Evolutionary conservation across 2,329 filamentous ascomycete species (phyloP).

Genomic region (Periconia digitata): DNA sequence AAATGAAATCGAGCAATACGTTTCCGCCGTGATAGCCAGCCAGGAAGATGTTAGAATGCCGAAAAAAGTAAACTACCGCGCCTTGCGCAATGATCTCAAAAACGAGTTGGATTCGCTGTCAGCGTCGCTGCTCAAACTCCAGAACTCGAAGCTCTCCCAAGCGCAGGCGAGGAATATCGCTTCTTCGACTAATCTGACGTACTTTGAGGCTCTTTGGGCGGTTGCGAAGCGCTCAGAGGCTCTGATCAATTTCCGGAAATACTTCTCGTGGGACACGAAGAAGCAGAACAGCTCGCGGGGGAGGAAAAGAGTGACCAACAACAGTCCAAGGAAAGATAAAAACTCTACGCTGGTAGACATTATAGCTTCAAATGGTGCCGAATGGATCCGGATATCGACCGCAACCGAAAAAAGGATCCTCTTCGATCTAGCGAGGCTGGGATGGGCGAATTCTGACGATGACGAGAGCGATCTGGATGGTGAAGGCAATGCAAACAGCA

Average conservation of each 20-base stretch:
- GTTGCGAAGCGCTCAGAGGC: conserved; percentile 60
- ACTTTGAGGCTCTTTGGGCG: conserved; percentile 65
- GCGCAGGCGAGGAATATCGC: conserved; percentile 55
- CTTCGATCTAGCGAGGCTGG: conserved; percentile 69
- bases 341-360: conserved; percentile 64
- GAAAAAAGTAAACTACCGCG: conserved; percentile 40
- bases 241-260: conserved; percentile 56
- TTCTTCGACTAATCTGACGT: conserved; percentile 66
- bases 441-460: conserved; percentile 57
- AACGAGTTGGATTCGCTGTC: conserved; percentile 40
- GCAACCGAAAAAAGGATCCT: conserved; percentile 64
- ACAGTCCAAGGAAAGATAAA: conserved; percentile 47
- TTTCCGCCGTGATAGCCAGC: conserved; percentile 34
- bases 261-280: conserved; percentile 37
- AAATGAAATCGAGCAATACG: conserved; percentile 46
- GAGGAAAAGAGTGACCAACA: conserved; percentile 27
- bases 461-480: conserved; percentile 37
- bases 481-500: conserved; percentile 19
- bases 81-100: conserved; percentile 36
- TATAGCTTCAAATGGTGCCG: conserved; percentile 61
- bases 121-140: conserved; percentile 33
- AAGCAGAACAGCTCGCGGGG: conserved; percentile 21
- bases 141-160: conserved; percentile 24
- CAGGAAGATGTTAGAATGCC: conserved; percentile 36
- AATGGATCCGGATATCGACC: conserved; percentile 71